Evolutionary conservation across 2,329 filamentous ascomycete species (phyloP), one percentile per base, ranked within the genome.

Genomic region (Aspergillus sp.): DNA sequence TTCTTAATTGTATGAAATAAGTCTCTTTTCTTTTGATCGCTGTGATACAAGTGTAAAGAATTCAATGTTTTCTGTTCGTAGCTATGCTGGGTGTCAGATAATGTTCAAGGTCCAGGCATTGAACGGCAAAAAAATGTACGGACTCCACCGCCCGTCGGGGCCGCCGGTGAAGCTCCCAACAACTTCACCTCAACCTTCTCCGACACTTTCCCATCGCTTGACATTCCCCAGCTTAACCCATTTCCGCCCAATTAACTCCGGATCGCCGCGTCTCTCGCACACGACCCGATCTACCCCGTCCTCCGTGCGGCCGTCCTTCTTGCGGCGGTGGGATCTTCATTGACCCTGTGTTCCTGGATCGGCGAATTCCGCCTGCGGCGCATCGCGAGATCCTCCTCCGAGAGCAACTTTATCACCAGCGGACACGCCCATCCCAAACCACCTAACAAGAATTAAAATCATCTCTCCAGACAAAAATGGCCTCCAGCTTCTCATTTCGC

Each of bases 101-200:
- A 29, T 29, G 25, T 1, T 3, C 25, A 29, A 10, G 6, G 25
- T 11, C 25, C 9, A 7, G 69, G 69, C 67, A 68, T 70, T 58
- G 19, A 42, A 38, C 34, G 34, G 34, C 34, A n/a, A 38, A 38
- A 17, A 17, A 42, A 42, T 19, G 40, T 17, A 17, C 40, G 40
- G 40, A 42, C 40, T 42, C 40, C 40, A 42, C 40, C 40, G 71
- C 71, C 69, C 58, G 64, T 64, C 67, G 67, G 63, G 68, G 67
- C 61, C 58, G 61, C 68, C 69, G 69, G 69, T 69, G 67, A 71
- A 68, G 65, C 64, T 69, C 66, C 63, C 65, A 68, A 68, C 65
- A 61, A 60, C 64, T 66, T 71, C 69, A 71, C 64, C 67, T 71
- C 69, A 71, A 71, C 69, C 40, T 56, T 62, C 59, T 53, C 59